These are phyloP conservation scores for Candida arabinofermentans DNA, from an alignment of 805 yeast genomes.

Conservation along the genomic window DNA sequence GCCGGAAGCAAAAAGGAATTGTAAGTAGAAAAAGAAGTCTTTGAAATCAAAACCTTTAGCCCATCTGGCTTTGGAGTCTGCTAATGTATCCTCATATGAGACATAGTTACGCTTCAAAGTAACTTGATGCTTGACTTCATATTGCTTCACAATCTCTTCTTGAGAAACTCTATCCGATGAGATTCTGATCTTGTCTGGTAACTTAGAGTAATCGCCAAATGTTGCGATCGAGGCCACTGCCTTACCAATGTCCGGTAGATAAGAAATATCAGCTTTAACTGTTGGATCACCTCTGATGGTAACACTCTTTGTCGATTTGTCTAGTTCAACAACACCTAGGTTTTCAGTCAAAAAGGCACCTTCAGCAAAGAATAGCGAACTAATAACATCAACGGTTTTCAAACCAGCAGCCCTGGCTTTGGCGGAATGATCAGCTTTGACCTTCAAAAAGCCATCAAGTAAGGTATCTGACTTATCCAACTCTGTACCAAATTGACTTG, in stretches of 20 bases:
- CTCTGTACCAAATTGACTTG: constrained; percentile 59
- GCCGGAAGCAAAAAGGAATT: constrained; percentile 35
- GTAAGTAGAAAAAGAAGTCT: constrained; percentile 38
- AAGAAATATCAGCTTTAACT: constrained; percentile 33
- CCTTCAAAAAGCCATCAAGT: constrained; percentile 8
- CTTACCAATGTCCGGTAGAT: constrained; percentile 40
- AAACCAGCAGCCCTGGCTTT: constrained; percentile 40
- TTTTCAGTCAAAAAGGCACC: constrained; percentile 34
- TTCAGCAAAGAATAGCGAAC: constrained; percentile 36
- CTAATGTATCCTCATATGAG: constrained; percentile 30
- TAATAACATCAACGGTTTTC: constrained; percentile 42
- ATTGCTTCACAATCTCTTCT: constrained; percentile 36
- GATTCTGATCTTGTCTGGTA: constrained; percentile 43
- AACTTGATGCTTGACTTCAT: constrained; percentile 37
- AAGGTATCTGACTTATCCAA: constrained; percentile 21
- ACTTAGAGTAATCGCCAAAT: constrained; percentile 25
- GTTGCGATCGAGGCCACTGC: constrained; percentile 39
- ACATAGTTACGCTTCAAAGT: constrained; percentile 31
- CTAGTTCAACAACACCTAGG: constrained; percentile 35
- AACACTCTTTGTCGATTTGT: constrained; percentile 32
- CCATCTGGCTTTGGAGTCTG: constrained; percentile 28
- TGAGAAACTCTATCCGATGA: constrained; percentile 38
- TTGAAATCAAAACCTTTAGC: constrained; percentile 29
- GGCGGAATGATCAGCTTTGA: constrained; percentile 35
- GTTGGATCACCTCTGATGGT: constrained; percentile 39